Conservation (phyloP, 805 yeast genomes). For the Ogataea saltuana region DNA sequence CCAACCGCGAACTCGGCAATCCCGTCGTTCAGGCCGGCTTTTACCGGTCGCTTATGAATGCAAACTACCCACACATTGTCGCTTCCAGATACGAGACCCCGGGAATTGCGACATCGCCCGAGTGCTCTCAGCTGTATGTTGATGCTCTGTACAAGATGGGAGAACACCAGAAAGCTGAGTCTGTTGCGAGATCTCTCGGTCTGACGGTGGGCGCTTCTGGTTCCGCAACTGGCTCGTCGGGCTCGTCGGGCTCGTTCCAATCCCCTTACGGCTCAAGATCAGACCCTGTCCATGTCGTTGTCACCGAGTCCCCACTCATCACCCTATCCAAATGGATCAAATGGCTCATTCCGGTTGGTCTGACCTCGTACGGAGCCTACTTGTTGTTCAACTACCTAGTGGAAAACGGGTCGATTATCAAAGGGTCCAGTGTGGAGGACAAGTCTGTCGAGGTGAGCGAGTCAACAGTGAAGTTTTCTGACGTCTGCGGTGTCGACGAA, state of each 20-base stretch:
- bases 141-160: conserved; percentile 82
- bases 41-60: conserved; percentile 67
- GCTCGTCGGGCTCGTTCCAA: conserved; percentile 16
- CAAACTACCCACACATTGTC: conserved; percentile 94
- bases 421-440: conserved; percentile 27
- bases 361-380: conserved; percentile 78
- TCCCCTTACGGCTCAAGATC: conserved; percentile 55
- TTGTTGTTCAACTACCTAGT: conserved; percentile 75
- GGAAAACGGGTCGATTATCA: conserved; percentile 72
- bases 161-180: conserved; percentile 73
- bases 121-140: conserved; percentile 74
- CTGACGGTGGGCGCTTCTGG: conserved; percentile 31
- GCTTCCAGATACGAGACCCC: conserved; percentile 93
- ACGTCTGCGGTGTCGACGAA: conserved; percentile 97
- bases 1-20: conserved; percentile 72
- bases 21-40: conserved; percentile 80
- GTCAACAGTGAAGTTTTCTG: conserved; percentile 75
- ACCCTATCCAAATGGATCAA: conserved; percentile 83
- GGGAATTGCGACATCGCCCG: conserved; percentile 82
- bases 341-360: conserved; percentile 81
- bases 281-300: conserved; percentile 93
- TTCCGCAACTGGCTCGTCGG: conserved; percentile 22
- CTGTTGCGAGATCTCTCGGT: conserved; percentile 51
- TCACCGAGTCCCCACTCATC: conserved; percentile 80
- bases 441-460: conserved; percentile 27